Conservation (phyloP, 768 basidiomycete species). For the Leccinellum albellum region DNA sequence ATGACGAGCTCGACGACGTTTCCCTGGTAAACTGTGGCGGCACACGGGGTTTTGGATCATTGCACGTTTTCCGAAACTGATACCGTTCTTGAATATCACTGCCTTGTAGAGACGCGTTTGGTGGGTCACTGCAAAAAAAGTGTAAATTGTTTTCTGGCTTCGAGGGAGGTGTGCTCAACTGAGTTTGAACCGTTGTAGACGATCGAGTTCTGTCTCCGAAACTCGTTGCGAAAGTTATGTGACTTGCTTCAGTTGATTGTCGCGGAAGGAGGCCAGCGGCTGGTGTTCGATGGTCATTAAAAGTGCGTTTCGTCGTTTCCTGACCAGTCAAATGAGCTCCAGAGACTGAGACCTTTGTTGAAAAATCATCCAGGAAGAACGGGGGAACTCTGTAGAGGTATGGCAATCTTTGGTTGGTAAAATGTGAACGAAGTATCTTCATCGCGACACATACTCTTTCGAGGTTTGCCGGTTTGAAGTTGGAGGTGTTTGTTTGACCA, state of each 20-base stretch:
- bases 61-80: not conserved
- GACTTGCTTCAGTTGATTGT: not conserved
- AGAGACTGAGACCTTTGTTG: constrained; percentile 6
- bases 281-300: not conserved
- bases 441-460: constrained; percentile 15
- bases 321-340: not conserved
- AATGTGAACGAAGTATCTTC: constrained; percentile 10
- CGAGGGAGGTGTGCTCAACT: constrained; percentile 12
- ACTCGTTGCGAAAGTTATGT: not conserved
- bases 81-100: not conserved
- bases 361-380: constrained; percentile 12
- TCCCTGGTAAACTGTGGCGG: not conserved
- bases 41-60: not conserved
- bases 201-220: not conserved
- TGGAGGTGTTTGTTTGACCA: constrained; percentile 19
- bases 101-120: not conserved
- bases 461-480: not conserved
- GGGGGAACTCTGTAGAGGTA: constrained; percentile 17
- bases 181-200: not conserved
- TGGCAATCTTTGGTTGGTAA: constrained; percentile 4
- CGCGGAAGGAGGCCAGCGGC: not conserved
- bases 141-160: not conserved
- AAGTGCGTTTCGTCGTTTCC: not conserved
- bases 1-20: constrained; percentile 1
- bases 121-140: constrained; percentile 1